Evolutionary conservation across 192 early-diverging fungal species (phyloP).

Genomic region (Coemansia sp.): DNA sequence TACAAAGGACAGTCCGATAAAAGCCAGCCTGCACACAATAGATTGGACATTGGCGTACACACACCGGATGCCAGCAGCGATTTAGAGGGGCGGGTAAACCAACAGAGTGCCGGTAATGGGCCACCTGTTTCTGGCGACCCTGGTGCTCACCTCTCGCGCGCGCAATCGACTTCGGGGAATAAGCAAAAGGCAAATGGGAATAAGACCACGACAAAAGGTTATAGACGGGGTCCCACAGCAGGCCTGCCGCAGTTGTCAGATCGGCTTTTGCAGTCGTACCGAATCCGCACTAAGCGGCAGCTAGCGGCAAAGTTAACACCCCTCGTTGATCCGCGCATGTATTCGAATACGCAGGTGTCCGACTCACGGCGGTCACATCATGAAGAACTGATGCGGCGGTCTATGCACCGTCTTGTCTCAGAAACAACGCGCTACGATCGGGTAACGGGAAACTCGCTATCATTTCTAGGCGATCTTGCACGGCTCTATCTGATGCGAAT

Average conservation of each 20-base stretch:
- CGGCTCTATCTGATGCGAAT: slow-evolving; percentile 48
- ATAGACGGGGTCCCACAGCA: background rate
- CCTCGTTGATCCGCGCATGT: slow-evolving; percentile 31
- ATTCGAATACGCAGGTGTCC: slow-evolving; percentile 4
- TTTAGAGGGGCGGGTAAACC: background rate
- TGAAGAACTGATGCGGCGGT: slow-evolving; percentile 46
- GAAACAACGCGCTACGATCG: slow-evolving; percentile 47
- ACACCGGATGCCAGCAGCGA: slow-evolving; percentile 6
- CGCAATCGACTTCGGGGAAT: background rate
- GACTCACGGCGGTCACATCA: slow-evolving; percentile 24
- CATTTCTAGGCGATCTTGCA: slow-evolving; percentile 38
- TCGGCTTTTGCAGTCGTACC: slow-evolving; percentile 5
- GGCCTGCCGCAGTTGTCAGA: slow-evolving; percentile 3
- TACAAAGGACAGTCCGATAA: slow-evolving; percentile 1
- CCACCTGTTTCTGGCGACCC: background rate
- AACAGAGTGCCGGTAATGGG: background rate
- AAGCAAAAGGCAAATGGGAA: slow-evolving; percentile 7
- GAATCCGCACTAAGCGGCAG: background rate
- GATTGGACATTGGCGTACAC: slow-evolving; percentile 7
- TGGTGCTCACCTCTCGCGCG: background rate
- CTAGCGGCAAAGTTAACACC: slow-evolving; percentile 12
- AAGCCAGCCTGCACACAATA: background rate
- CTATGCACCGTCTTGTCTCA: slow-evolving; percentile 46
- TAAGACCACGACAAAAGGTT: background rate
- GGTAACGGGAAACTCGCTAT: slow-evolving; percentile 33